A percentile compares a stretch with the other conserved stretches of the same genome.
phyloP scores from a whole-genome alignment of 345 rosid species.

The Ricinus communis region DNA sequence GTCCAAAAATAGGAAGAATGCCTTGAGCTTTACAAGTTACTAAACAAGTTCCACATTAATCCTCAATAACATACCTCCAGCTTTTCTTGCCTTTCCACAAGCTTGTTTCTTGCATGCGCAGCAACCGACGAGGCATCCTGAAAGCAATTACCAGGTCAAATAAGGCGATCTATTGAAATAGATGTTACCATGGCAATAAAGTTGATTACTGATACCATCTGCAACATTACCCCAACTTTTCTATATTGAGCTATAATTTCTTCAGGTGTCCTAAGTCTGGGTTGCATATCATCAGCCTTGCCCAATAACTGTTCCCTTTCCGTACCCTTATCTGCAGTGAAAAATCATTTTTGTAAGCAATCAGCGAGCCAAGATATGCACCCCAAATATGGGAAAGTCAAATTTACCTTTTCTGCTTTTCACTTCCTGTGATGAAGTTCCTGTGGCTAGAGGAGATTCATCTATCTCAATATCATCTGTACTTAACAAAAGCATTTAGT shows the following conservation, averaged over 20 bases:
- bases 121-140: conserved; percentile 33
- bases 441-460: conserved; percentile 15
- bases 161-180: conserved; percentile 1
- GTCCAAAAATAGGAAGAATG: too few species aligned
- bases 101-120: conserved; percentile 29
- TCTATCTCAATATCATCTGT: conserved; percentile 36
- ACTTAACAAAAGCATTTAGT: neutral
- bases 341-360: conserved; percentile 6
- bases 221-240: conserved; percentile 36
- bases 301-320: conserved; percentile 29
- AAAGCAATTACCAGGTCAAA: conserved; percentile 7
- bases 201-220: neutral
- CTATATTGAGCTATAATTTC: conserved; percentile 31
- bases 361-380: neutral
- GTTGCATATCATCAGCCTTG: conserved; percentile 18
- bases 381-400: neutral
- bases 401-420: conserved; percentile 18
- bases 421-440: conserved; percentile 31
- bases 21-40: neutral
- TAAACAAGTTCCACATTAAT: neutral
- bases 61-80: conserved; percentile 22
- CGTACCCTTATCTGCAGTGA: conserved; percentile 15
- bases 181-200: conserved; percentile 1
- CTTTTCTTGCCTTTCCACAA: conserved; percentile 29
- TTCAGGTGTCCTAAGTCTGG: conserved; percentile 27